phyloP scores from a whole-genome alignment of 208 protist genomes.

The Strigomonas culicis region DNA sequence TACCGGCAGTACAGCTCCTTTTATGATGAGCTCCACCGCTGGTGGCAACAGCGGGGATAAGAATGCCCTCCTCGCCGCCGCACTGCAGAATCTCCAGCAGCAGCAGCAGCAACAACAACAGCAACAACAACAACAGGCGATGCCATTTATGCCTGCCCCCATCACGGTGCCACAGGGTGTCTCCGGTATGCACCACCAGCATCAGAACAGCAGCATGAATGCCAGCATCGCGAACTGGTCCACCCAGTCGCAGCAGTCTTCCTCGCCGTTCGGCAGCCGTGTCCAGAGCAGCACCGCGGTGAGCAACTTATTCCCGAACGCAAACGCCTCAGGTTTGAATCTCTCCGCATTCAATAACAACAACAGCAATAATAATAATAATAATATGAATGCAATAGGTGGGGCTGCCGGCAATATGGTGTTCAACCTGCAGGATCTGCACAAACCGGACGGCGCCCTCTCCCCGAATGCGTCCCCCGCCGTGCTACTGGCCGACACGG shows the following conservation, averaged over 20 bases:
- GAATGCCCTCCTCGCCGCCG: background rate
- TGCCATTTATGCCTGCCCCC: no score
- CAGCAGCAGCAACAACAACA: slow-evolving; percentile 3
- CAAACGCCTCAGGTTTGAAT: background rate
- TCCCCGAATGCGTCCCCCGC: background rate
- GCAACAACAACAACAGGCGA: slow-evolving; percentile 1
- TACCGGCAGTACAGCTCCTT: no score
- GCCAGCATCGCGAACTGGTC: no score
- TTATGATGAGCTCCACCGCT: background rate
- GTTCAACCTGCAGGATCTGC: background rate
- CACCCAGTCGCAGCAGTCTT: no score
- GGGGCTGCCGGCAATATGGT: background rate
- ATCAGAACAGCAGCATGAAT: no score
- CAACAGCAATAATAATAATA: background rate
- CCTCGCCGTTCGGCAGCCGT: no score
- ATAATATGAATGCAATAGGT: background rate
- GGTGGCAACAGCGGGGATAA: slow-evolving; percentile 3
- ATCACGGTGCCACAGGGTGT: no score
- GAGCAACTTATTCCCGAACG: no score
- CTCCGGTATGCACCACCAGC: no score
- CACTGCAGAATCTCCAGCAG: background rate
- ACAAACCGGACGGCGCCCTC: background rate
- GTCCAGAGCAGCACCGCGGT: no score
- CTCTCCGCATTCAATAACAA: background rate
- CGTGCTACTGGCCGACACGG: no score